Percentiles rank a stretch among this genome's conserved stretches.
Evolutionary conservation across 2,329 filamentous ascomycete genomes (phyloP).

Genomic region (Colletotrichum simmondsii): DNA sequence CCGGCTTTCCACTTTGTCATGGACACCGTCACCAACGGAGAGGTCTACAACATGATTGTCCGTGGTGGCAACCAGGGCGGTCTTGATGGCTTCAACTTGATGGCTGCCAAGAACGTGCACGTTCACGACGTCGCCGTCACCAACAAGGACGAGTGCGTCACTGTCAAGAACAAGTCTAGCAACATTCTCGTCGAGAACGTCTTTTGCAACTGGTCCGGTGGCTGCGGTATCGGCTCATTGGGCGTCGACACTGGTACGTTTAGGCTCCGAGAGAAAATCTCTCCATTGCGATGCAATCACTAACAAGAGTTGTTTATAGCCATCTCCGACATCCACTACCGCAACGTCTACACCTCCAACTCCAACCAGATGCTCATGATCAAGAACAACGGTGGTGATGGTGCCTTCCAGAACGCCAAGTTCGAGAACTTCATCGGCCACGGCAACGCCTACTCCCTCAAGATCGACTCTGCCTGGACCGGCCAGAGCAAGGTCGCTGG

Average conservation of each 20-base stretch:
- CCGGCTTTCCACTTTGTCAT: constrained; percentile 60
- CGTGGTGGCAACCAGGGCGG: constrained; percentile 61
- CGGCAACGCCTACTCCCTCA: constrained; percentile 66
- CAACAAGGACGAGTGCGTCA: constrained; percentile 68
- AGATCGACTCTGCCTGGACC: constrained; percentile 66
- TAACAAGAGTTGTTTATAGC: constrained; percentile 37
- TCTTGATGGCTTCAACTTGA: constrained; percentile 67
- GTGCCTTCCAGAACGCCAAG: constrained; percentile 59
- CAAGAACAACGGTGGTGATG: constrained; percentile 68
- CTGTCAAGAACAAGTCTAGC: constrained; percentile 53
- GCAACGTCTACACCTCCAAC: constrained; percentile 67
- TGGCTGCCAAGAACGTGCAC: constrained; percentile 62
- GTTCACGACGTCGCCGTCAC: constrained; percentile 70
- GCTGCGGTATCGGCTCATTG: constrained; percentile 68
- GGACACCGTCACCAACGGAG: constrained; percentile 59
- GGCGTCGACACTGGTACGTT: constrained; percentile 49
- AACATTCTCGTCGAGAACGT: constrained; percentile 69
- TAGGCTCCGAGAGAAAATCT: not conserved
- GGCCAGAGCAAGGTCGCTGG: constrained; percentile 53
- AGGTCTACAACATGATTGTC: constrained; percentile 66
- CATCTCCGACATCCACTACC: constrained; percentile 64
- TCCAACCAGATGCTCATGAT: constrained; percentile 73
- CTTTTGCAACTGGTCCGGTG: constrained; percentile 72
- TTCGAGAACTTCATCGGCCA: constrained; percentile 71
- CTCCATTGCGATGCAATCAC: not conserved